Conservation (phyloP, 371 early-diverging fungal species). For the Apophysomyces variabilis region DNA sequence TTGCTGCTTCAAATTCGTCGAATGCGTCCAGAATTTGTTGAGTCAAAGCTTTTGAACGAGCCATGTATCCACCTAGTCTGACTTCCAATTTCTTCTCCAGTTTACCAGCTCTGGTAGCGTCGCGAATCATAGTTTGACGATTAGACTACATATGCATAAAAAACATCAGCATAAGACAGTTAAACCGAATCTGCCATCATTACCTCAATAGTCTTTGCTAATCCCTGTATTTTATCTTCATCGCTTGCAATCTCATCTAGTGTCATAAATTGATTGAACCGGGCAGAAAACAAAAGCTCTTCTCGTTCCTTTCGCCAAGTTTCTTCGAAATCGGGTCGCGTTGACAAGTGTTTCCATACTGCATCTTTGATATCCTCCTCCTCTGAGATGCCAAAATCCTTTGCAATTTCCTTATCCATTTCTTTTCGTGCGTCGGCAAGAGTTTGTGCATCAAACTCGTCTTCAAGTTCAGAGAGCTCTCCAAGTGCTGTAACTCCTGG, state of each 20-base stretch:
- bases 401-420: constrained; percentile 43
- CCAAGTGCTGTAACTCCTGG: constrained; percentile 48
- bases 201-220: constrained; percentile 53
- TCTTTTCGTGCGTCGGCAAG: constrained; percentile 49
- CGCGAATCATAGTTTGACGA: constrained; percentile 77
- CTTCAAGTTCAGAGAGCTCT: constrained; percentile 48
- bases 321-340: constrained; percentile 41
- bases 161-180: not conserved
- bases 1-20: constrained; percentile 68
- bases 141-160: constrained; percentile 40
- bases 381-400: constrained; percentile 23
- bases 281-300: constrained; percentile 47
- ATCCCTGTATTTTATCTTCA: constrained; percentile 46
- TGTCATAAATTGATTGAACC: constrained; percentile 45
- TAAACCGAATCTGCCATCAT: not conserved
- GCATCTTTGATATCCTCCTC: constrained; percentile 38
- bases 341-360: constrained; percentile 39
- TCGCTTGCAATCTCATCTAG: constrained; percentile 42
- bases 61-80: constrained; percentile 81
- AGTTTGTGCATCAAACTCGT: constrained; percentile 51
- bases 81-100: constrained; percentile 85
- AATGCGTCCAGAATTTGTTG: constrained; percentile 64
- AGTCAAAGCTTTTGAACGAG: constrained; percentile 62
- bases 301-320: constrained; percentile 46
- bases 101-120: constrained; percentile 79